These are phyloP conservation scores for Coniochaeta sp. DNA, from an alignment of 2,329 filamentous ascomycete species.

Conservation along the genomic window DNA sequence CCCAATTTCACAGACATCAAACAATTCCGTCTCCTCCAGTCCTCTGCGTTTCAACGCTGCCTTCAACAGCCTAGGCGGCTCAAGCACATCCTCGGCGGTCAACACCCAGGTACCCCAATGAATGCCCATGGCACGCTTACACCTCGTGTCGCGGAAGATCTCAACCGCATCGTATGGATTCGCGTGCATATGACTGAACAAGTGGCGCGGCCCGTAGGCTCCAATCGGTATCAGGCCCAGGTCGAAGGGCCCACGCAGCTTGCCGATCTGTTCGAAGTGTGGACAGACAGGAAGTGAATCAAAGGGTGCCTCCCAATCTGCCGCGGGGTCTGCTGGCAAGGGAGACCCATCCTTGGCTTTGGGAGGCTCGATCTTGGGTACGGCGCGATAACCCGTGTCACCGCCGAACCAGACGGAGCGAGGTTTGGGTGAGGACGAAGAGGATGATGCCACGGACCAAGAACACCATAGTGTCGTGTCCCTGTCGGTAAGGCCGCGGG, in stretches of 20 bases:
- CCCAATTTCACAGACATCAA: conserved; percentile 78
- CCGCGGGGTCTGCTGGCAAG: not conserved
- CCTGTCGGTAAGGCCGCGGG: conserved; percentile 60
- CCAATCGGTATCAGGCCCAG: conserved; percentile 90
- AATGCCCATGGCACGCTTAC: conserved; percentile 71
- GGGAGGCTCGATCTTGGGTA: conserved; percentile 51
- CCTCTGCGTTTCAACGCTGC: conserved; percentile 62
- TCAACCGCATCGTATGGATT: conserved; percentile 83
- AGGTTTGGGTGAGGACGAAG: conserved; percentile 12
- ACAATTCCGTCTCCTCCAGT: conserved; percentile 62
- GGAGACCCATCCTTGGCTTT: conserved; percentile 38
- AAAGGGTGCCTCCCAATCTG: conserved; percentile 61
- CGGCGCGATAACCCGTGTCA: conserved; percentile 83
- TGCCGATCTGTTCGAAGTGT: conserved; percentile 78
- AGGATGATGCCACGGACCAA: conserved; percentile 70
- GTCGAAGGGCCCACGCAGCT: conserved; percentile 76
- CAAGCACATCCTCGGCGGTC: conserved; percentile 76
- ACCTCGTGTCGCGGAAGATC: conserved; percentile 79
- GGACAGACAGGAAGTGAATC: conserved; percentile 66
- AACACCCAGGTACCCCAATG: conserved; percentile 92
- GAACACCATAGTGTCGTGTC: conserved; percentile 78
- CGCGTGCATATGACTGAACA: conserved; percentile 78
- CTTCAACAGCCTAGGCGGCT: conserved; percentile 68
- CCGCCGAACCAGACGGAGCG: conserved; percentile 83
- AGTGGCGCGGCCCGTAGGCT: conserved; percentile 65